A percentile compares a stretch with the other conserved stretches of the same genome.
Conservation (phyloP, 768 basidiomycete genomes). For the Podaxis sp. region DNA sequence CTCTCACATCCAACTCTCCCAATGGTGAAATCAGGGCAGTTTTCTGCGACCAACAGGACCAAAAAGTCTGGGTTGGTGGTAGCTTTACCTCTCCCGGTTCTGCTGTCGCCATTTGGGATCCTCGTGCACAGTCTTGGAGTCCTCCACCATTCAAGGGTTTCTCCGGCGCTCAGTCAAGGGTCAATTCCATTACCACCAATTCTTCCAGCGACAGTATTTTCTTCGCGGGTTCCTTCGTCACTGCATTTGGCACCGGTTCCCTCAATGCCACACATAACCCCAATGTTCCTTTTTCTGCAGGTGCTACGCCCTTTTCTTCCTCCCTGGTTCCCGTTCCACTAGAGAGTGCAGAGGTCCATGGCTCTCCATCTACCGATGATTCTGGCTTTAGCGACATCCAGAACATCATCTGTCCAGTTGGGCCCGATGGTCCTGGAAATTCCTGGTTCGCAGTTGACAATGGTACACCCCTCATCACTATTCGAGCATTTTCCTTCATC, state of each 20-base stretch:
- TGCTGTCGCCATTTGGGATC: slow-evolving; percentile 70
- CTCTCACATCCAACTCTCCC: slow-evolving; percentile 65
- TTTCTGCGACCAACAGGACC: slow-evolving; percentile 66
- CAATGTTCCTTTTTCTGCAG: slow-evolving; percentile 76
- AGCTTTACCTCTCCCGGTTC: slow-evolving; percentile 63
- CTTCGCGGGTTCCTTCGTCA: slow-evolving; percentile 86
- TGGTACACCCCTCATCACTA: slow-evolving; percentile 66
- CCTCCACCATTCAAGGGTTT: slow-evolving; percentile 80
- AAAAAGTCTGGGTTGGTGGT: slow-evolving; percentile 78
- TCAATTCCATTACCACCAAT: slow-evolving; percentile 74
- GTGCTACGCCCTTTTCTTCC: slow-evolving; percentile 83
- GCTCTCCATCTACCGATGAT: slow-evolving; percentile 59
- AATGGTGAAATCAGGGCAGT: slow-evolving; percentile 70
- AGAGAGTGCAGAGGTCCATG: slow-evolving; percentile 47
- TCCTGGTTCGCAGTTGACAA: slow-evolving; percentile 83
- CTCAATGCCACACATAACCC: slow-evolving; percentile 75
- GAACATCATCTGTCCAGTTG: slow-evolving; percentile 82
- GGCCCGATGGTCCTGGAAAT: slow-evolving; percentile 71
- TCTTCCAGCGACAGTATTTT: slow-evolving; percentile 70
- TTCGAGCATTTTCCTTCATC: slow-evolving; percentile 70
- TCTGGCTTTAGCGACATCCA: slow-evolving; percentile 58
- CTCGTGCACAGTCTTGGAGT: slow-evolving; percentile 63
- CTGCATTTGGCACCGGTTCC: slow-evolving; percentile 56
- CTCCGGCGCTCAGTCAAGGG: slow-evolving; percentile 60
- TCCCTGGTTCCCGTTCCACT: slow-evolving; percentile 83